phyloP scores from a whole-genome alignment of 1,284 basidiomycete species.

The Fomitopsis pinicola region DNA sequence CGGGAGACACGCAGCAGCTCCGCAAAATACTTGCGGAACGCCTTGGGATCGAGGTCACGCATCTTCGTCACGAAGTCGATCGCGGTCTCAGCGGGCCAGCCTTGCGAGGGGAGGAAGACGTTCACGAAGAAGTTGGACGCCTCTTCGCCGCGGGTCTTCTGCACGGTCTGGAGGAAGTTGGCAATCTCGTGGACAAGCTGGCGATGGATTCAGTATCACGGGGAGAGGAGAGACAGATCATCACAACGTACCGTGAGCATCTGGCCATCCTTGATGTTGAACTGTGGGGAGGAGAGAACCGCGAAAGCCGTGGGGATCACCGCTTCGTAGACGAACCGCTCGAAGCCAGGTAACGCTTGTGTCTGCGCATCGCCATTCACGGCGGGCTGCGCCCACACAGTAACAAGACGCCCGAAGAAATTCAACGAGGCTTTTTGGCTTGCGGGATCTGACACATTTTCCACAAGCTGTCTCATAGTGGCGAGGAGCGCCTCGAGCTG shows the following conservation, averaged over 20 bases:
- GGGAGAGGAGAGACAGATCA: neutral
- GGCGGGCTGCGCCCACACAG: constrained; percentile 72
- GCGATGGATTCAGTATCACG: neutral
- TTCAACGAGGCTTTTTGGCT: constrained; percentile 81
- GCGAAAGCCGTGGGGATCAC: constrained; percentile 83
- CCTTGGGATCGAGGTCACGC: constrained; percentile 74
- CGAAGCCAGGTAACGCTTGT: constrained; percentile 80
- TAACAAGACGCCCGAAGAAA: constrained; percentile 77
- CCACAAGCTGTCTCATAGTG: constrained; percentile 74
- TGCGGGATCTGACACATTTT: constrained; percentile 67
- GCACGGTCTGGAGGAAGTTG: constrained; percentile 77
- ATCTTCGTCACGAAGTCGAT: constrained; percentile 78
- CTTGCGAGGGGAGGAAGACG: constrained; percentile 84
- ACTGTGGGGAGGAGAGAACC: constrained; percentile 74
- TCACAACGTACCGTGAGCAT: constrained; percentile 63
- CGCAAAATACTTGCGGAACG: constrained; percentile 86
- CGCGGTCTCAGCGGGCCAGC: constrained; percentile 79
- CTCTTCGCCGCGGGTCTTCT: constrained; percentile 79
- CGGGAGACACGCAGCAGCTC: constrained; percentile 78
- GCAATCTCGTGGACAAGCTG: constrained; percentile 89
- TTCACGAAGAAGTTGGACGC: constrained; percentile 78
- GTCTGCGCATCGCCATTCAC: constrained; percentile 37
- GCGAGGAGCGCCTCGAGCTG: constrained; percentile 70
- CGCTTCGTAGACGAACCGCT: constrained; percentile 88
- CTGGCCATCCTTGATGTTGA: constrained; percentile 89